Evolutionary conservation across 2,329 filamentous ascomycete species (phyloP), one percentile per base, ranked within the genome.

Genomic region (Paracorniculantispora psalliotae): DNA sequence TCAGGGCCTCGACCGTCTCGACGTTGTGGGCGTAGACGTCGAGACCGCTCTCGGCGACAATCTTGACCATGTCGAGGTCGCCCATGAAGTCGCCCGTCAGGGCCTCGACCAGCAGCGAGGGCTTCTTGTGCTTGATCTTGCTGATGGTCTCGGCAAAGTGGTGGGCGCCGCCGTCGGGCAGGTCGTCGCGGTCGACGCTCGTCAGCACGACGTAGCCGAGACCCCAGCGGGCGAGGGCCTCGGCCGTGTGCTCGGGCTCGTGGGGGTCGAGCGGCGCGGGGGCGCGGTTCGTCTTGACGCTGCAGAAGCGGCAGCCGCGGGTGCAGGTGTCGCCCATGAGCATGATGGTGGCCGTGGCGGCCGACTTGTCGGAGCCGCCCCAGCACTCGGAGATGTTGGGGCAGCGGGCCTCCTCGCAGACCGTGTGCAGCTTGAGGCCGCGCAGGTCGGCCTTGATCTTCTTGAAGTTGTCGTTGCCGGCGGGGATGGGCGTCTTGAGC

Each of bases 301-400:
- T 91, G 81, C 94, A 99, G 80, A 99, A 99, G 56, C 94, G 86
- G 75, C 94, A 99, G 19, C 93, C 94, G 61, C 94, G 84, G 19
- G 94, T 99, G 75, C 94, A 99, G 9, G 93, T 97, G 73, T 99
- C 94, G 64, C 94, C 94, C 92, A 97, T 97, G 50, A 99, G 79
- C 94, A 99, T 99, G 74, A 99, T 97, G 12, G 94, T 99, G 2
- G 94, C 94, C 33, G 94, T 99, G 4, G 94, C 94, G 26, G 91
- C 88, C 64, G 86, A 88, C 78, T 96, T 96, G 72, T 89, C 85
- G 70, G 81, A 86, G 35, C 94, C 94, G 62, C 94, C 94, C 94
- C 94, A 99, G 79, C 94, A 99, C 72, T 97, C 93, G 63, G 89
- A 92, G 62, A 99, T 96, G 75, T 99, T 99, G 62, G 94, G 94